Base-by-base conservation (phyloP, 768 basidiomycete species). In the Boletus sensibilis region DNA sequence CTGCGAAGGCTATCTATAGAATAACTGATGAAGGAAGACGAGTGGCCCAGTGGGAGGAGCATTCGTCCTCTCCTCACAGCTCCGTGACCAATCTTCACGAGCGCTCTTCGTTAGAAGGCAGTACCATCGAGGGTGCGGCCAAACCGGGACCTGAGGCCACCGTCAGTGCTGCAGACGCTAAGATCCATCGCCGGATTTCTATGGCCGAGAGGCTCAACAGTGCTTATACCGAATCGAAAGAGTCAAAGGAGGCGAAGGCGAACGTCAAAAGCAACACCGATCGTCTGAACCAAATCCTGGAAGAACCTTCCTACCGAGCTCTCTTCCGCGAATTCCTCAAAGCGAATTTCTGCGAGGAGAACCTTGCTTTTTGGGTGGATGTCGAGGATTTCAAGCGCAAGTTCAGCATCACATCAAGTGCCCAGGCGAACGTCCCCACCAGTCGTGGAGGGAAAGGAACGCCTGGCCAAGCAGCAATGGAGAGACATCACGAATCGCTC, bases 321-420 rank as follows among this genome's bases (percentile, higher is more conserved):
- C 77, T 98, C 48, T 99, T 99, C 82, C 87, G 97, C 56, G 97
- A 98, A 61, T 96, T 94, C 78, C 74, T 99, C 52, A 84, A 92
- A 33, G 81, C 85, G 53, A 98, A 98, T 72, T 98, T 97, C 71
- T 98, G 93, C 75, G 97, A 99, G 69, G 97, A 99, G 78, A 99
- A 99, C 70, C 76, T 99, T 62, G 88, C 89, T 45, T 99, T 98
- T 76, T 99, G 94, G 91, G 72, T 98, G 53, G 97, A 99, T 67
- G 95, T 98, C 3, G 84, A 93, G 70, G 97, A 99, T 70, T 97
- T 99, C 78, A 95, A 94, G 75, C 84, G 88, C 66, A 90, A 94
- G 70, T 99, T 99, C 76, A 87, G 85, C 67, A 98, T 94, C 55
- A 97, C 97, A 1, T 96, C 93, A 5, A 94, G 87, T 64, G 95